A percentile compares a stretch with the other conserved stretches of the same genome.
Evolutionary conservation across 768 basidiomycete species (phyloP).

Genomic region (Crucibulum laeve): DNA sequence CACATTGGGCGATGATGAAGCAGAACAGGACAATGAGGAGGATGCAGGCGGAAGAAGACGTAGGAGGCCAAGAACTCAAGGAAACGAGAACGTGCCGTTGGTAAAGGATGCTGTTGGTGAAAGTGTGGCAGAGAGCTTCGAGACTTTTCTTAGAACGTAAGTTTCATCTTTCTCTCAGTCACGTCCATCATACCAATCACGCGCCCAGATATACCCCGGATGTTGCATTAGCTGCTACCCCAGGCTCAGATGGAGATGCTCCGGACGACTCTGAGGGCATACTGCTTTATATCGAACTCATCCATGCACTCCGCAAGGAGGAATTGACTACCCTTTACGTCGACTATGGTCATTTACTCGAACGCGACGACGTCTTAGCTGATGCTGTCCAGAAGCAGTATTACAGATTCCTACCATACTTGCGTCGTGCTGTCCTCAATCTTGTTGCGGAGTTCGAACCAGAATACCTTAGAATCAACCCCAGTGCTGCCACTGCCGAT

Average conservation of each 20-base stretch:
- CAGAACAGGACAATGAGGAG: conserved; percentile 35
- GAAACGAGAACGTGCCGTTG: conserved; percentile 69
- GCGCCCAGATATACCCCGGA: conserved; percentile 77
- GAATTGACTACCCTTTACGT: conserved; percentile 95
- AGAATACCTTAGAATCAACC: conserved; percentile 92
- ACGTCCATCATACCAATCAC: conserved; percentile 3
- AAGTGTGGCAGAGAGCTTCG: conserved; percentile 89
- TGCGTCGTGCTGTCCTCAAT: conserved; percentile 86
- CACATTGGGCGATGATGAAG: conserved; percentile 51
- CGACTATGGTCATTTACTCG: conserved; percentile 88
- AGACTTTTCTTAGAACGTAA: conserved; percentile 87
- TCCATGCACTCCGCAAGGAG: conserved; percentile 92
- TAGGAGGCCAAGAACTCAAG: conserved; percentile 45
- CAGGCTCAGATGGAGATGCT: conserved; percentile 65
- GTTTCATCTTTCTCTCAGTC: conserved; percentile 20
- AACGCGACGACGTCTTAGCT: conserved; percentile 89
- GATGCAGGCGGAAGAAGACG: conserved; percentile 25
- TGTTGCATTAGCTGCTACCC: conserved; percentile 74
- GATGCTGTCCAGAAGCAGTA: conserved; percentile 93
- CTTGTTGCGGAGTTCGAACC: conserved; percentile 88
- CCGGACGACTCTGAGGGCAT: conserved; percentile 56
- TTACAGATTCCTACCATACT: conserved; percentile 93
- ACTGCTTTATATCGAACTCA: conserved; percentile 85
- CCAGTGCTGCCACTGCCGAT: conserved; percentile 81
- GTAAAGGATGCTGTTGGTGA: conserved; percentile 96